Evolutionary conservation across 2,329 filamentous ascomycete genomes (phyloP).

Genomic region (Apiospora arundinis): DNA sequence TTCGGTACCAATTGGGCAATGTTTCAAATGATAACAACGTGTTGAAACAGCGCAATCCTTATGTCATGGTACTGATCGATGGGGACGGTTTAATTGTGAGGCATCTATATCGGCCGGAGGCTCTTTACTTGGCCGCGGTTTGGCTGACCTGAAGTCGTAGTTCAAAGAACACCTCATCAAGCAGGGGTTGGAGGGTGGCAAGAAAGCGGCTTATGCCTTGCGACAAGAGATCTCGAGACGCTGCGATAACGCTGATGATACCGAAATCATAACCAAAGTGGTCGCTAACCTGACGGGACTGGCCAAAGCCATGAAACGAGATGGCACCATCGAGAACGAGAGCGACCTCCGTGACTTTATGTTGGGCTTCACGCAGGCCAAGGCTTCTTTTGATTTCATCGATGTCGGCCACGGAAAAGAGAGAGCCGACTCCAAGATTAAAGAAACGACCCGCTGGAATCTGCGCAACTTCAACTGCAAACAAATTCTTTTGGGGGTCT

Average conservation of each 20-base stretch:
- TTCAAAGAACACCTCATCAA: constrained; percentile 63
- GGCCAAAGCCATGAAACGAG: constrained; percentile 54
- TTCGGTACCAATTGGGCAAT: constrained; percentile 44
- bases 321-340: constrained; percentile 52
- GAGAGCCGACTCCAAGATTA: constrained; percentile 65
- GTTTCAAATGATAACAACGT: constrained; percentile 46
- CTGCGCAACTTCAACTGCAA: constrained; percentile 67
- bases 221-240: constrained; percentile 54
- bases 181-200: constrained; percentile 62
- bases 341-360: constrained; percentile 62
- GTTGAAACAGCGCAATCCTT: constrained; percentile 59
- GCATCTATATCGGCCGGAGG: constrained; percentile 4
- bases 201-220: constrained; percentile 57
- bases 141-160: constrained; percentile 42
- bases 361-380: constrained; percentile 64
- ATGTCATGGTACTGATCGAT: constrained; percentile 67
- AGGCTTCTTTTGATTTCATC: constrained; percentile 67
- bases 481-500: constrained; percentile 66
- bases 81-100: constrained; percentile 67
- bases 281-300: constrained; percentile 61
- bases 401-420: constrained; percentile 67
- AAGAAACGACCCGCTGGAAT: constrained; percentile 62
- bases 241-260: constrained; percentile 51
- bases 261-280: constrained; percentile 63
- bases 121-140: constrained; percentile 27